Evolutionary conservation across 371 early-diverging fungal genomes (phyloP).

Genomic region (Fennellomyces sp.): DNA sequence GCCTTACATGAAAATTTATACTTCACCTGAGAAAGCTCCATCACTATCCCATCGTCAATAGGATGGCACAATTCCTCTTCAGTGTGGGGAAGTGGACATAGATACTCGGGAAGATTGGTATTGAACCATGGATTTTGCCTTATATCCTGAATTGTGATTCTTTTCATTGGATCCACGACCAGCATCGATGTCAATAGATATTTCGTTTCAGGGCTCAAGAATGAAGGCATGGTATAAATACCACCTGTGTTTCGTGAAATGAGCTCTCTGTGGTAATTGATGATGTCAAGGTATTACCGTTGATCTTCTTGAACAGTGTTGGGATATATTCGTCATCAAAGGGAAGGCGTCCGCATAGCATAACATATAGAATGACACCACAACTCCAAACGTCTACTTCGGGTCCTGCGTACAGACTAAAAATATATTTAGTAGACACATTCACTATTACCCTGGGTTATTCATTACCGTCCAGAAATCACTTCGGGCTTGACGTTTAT

Average conservation of each 20-base stretch:
- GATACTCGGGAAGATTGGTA: conserved; percentile 87
- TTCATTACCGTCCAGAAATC: conserved; percentile 82
- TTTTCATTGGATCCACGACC: conserved; percentile 94
- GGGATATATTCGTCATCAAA: conserved; percentile 99
- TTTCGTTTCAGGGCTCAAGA: conserved; percentile 82
- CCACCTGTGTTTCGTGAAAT: no score
- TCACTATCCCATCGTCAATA: conserved; percentile 78
- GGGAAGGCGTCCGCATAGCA: conserved; percentile 98
- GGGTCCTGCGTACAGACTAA: conserved; percentile 91
- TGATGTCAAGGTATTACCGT: no score
- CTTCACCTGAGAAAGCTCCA: conserved; percentile 71
- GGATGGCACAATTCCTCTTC: conserved; percentile 64
- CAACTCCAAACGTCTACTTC: conserved; percentile 99
- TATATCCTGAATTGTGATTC: conserved; percentile 91
- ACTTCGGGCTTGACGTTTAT: conserved; percentile 82
- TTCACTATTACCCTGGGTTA: neutral
- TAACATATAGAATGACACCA: conserved; percentile 99
- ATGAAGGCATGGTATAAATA: conserved; percentile 87
- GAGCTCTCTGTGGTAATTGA: no score
- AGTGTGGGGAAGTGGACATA: conserved; percentile 73
- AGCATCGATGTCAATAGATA: conserved; percentile 90
- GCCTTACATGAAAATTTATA: neutral
- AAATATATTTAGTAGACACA: neutral
- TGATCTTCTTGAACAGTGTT: conserved; percentile 92
- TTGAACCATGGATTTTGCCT: conserved; percentile 92